phyloP scores from a whole-genome alignment of 768 basidiomycete genomes.

The Suillus tomentosus region DNA sequence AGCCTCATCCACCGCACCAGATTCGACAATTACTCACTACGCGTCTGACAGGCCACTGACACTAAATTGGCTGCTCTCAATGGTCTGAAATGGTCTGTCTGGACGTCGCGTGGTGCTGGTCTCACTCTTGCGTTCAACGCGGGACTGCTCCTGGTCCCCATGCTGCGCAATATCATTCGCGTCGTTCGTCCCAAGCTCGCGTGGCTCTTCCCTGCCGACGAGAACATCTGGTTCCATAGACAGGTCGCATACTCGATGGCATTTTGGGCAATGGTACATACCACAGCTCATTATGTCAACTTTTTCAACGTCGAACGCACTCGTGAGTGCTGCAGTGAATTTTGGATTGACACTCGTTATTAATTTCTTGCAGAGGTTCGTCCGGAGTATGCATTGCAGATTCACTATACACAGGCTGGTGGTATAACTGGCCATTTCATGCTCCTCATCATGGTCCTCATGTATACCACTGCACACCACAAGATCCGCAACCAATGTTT shows the following conservation, averaged over 20 bases:
- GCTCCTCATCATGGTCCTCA: constrained; percentile 90
- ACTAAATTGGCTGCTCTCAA: constrained; percentile 73
- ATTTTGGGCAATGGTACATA: constrained; percentile 92
- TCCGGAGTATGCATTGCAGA: constrained; percentile 70
- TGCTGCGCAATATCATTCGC: constrained; percentile 87
- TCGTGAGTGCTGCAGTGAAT: constrained; percentile 50
- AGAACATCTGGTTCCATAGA: constrained; percentile 95
- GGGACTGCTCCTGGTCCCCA: constrained; percentile 82
- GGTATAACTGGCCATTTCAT: constrained; percentile 97
- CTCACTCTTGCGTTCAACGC: constrained; percentile 88
- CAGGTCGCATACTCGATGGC: constrained; percentile 95
- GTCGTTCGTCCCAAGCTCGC: constrained; percentile 76
- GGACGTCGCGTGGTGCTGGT: constrained; percentile 90
- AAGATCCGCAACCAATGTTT: constrained; percentile 89
- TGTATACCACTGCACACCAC: constrained; percentile 89
- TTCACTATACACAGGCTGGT: constrained; percentile 87
- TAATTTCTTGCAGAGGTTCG: constrained; percentile 64
- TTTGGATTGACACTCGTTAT: neutral
- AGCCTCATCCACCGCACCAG: constrained; percentile 17
- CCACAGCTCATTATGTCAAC: constrained; percentile 92
- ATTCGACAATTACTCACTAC: constrained; percentile 2
- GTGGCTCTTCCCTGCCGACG: constrained; percentile 90
- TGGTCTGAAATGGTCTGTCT: constrained; percentile 78
- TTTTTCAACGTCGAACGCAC: constrained; percentile 89
- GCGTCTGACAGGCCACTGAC: constrained; percentile 54